Percentiles rank a stretch among this genome's conserved stretches.
phyloP scores from a whole-genome alignment of 768 basidiomycete genomes.

The Gyrodon lividus region DNA sequence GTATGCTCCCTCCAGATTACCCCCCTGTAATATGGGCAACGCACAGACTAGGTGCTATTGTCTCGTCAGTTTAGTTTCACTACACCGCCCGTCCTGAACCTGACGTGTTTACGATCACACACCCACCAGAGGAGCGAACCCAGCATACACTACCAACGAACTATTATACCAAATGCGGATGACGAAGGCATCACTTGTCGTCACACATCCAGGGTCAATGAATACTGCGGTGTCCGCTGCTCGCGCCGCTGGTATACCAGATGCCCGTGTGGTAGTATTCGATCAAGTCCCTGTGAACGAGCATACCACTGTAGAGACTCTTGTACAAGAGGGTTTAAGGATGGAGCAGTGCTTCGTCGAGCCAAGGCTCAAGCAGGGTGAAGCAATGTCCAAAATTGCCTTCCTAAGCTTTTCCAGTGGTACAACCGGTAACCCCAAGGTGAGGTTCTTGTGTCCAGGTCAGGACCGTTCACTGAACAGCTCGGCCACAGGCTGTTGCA shows the following conservation, averaged over 20 bases:
- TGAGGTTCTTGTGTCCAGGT: neutral
- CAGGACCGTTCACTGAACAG: neutral
- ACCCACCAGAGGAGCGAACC: conserved; percentile 33
- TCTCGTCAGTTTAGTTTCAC: conserved; percentile 45
- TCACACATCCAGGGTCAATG: conserved; percentile 31
- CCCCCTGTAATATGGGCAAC: conserved; percentile 56
- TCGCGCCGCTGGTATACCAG: conserved; percentile 28
- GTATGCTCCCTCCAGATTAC: conserved; percentile 44
- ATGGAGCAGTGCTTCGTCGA: conserved; percentile 43
- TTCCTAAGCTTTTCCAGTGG: conserved; percentile 75
- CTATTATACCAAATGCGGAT: conserved; percentile 32
- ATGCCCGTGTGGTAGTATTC: conserved; percentile 28
- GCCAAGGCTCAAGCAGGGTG: conserved; percentile 49
- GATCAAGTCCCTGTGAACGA: conserved; percentile 14
- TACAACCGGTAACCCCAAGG: conserved; percentile 57
- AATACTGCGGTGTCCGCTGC: conserved; percentile 31
- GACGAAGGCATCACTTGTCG: conserved; percentile 27
- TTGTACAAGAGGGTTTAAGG: conserved; percentile 45
- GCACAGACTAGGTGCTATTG: conserved; percentile 55
- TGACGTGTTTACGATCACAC: neutral
- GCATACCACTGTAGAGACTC: conserved; percentile 41
- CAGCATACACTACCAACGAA: conserved; percentile 33
- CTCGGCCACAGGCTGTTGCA: conserved; percentile 50
- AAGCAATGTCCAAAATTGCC: conserved; percentile 59
- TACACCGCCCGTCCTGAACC: neutral